Conservation (phyloP, 2,329 filamentous ascomycete species). For the Diaporthe destruens region DNA sequence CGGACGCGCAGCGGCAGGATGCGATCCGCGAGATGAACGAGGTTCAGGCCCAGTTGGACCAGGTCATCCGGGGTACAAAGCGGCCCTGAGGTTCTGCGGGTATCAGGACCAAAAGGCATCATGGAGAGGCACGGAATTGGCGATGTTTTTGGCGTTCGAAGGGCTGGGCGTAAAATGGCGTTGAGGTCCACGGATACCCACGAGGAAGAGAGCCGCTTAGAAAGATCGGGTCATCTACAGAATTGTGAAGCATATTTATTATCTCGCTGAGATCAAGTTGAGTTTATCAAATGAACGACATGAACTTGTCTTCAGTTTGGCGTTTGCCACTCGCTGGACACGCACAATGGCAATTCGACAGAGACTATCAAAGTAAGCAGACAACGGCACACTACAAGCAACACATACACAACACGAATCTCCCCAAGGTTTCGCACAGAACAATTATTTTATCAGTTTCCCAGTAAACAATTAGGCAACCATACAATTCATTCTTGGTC, state of each 20-base stretch:
- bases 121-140: background rate
- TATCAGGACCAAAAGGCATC: background rate
- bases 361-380: background rate
- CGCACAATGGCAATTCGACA: background rate
- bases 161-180: conserved; percentile 9
- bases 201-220: background rate
- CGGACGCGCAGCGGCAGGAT: conserved; percentile 72
- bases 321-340: background rate
- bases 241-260: background rate
- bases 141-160: conserved; percentile 27
- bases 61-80: conserved; percentile 70
- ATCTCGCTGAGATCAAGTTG: background rate
- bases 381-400: background rate
- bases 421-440: background rate
- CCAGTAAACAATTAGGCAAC: background rate
- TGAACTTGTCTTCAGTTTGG: background rate
- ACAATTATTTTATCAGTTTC: background rate
- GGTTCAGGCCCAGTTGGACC: conserved; percentile 70
- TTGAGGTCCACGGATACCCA: conserved; percentile 35
- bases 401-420: background rate
- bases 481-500: background rate
- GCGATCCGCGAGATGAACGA: conserved; percentile 74
- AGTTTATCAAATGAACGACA: no score
- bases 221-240: background rate
- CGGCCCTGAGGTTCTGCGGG: conserved; percentile 60